Base-by-base conservation (phyloP, 306 rosid species). In the Trifolium fragiferum region DNA sequence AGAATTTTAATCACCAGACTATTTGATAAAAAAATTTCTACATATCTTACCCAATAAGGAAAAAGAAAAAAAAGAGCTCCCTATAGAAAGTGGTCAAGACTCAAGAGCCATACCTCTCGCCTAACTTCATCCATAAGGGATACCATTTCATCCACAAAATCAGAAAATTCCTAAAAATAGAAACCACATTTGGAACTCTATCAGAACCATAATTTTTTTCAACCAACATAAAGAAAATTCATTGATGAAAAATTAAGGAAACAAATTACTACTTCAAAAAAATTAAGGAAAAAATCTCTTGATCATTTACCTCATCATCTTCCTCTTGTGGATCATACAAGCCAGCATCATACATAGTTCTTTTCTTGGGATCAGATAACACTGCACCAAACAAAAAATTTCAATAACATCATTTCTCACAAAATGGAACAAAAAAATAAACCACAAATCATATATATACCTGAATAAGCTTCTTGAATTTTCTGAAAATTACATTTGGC, bases 381-480 rank as follows among this genome's bases (percentile, higher is more conserved):
- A 93, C 98, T 85, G 89, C 65, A 61, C 77, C 82, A 75, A 71
- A 61, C 37, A 57, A 23, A 55, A 19, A 25, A 18, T 1, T 37
- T 72, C 20, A 85, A 27, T 8, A 25, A 19, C n/a, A 11, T 4
- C 8, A 47, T 4, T 35, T 12, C 70, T 0, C 2, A 1, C 32
- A 9, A 65, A 20, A 16, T 6, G 25, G 4, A 18, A 23, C 30
- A 7, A 33, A 23, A 8, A 60, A 16, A 2, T 55, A 51, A n/a
- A n/a, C n/a, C n/a, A n/a, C n/a, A n/a, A n/a, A n/a, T n/a, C n/a
- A n/a, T n/a, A n/a, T n/a, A 14, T 14, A 13, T 58, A 77, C 97
- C 97, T 65, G 96, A 81, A 83, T 93, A 93, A 1, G 98, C 96
- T 84, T 93, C 89, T 82, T 87, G 98, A 62, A 93, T 88, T 57